phyloP scores from a whole-genome alignment of 768 basidiomycete genomes.

The Suillus clintonianus region DNA sequence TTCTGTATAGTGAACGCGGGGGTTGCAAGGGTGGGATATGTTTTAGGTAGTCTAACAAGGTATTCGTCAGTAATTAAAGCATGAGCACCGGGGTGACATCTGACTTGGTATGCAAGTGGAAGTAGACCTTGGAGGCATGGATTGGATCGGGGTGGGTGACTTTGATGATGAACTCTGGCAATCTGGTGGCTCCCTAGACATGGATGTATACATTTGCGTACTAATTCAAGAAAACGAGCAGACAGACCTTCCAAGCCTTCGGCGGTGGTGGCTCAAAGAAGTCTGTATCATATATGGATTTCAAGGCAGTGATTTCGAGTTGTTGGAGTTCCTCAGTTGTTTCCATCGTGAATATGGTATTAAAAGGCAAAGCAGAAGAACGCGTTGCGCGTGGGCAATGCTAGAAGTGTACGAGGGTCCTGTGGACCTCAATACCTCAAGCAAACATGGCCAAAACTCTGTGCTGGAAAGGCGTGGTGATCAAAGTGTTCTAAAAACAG shows the following conservation, averaged over 20 bases:
- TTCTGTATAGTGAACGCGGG: slow-evolving; percentile 71
- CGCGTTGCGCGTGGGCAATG: slow-evolving; percentile 36
- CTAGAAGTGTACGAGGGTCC: slow-evolving; percentile 65
- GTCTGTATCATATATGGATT: slow-evolving; percentile 79
- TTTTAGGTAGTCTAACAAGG: slow-evolving; percentile 67
- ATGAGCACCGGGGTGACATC: slow-evolving; percentile 15
- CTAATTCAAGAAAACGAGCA: slow-evolving; percentile 11
- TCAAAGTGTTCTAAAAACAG: background rate
- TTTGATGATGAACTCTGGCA: slow-evolving; percentile 77
- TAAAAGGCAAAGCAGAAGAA: slow-evolving; percentile 15
- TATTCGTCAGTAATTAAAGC: slow-evolving; percentile 1
- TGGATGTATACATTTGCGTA: slow-evolving; percentile 6
- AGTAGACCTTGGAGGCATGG: slow-evolving; percentile 57
- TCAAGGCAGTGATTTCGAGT: slow-evolving; percentile 75
- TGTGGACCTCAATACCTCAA: slow-evolving; percentile 76
- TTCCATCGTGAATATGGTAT: slow-evolving; percentile 54
- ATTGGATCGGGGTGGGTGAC: slow-evolving; percentile 64
- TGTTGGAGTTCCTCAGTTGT: slow-evolving; percentile 66
- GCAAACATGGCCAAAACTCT: slow-evolving; percentile 53
- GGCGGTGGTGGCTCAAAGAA: slow-evolving; percentile 74
- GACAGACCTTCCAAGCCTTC: slow-evolving; percentile 77
- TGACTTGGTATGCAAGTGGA: slow-evolving; percentile 73
- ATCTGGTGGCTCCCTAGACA: slow-evolving; percentile 60
- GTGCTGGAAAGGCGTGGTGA: slow-evolving; percentile 5
- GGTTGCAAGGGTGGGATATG: slow-evolving; percentile 73